Base-by-base conservation (phyloP, 768 basidiomycete species). In the Leccinellum luteum region DNA sequence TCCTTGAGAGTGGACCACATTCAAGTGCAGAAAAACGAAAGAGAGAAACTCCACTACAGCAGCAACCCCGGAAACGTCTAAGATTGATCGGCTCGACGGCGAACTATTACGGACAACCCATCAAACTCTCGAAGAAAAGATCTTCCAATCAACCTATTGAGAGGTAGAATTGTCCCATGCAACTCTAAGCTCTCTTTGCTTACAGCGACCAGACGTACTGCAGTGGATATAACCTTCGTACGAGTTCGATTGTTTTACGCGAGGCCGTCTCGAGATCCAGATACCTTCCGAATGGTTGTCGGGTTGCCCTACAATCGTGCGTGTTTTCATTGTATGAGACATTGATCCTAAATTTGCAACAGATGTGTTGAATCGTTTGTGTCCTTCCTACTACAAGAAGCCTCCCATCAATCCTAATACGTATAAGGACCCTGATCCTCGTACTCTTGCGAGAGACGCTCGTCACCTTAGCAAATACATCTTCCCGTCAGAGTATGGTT, bases 381-480 rank as follows among this genome's bases (percentile, higher is more conserved):
- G 76, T 32, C 79, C 80, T 1, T 75, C 79, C 6, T 81, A 78
- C 66, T 64, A 64, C 53, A 73, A 66, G 56, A 73, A 71, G 27
- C 60, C 68, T 14, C 70, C 58, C 27, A 52, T 57, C 19, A 56
- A 69, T 48, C 68, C 68, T 41, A 68, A 62, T 5, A 58, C 58
- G 3, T 77, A 74, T 55, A 63, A 73, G 2, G 80, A 83, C 32
- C 79, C 78, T 1, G 81, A 84, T 59, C 74, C 76, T 25, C 75
- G 73, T 9, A 66, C 74, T 57, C 81, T 81, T 62, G 76, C 75
- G 45, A 77, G 78, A 38, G 70, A 82, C 38, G 80, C 82, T 1
- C 79, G 88, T 41, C 85, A 85, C 60, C 72, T 93, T 1, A 79
- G 88, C 32, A 94, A 94, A 73, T 88, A 93, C 64, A 76, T 98